These are phyloP conservation scores for Mycosarcoma mackinlayi DNA, from an alignment of 1,284 basidiomycete genomes.

Conservation along the genomic window DNA sequence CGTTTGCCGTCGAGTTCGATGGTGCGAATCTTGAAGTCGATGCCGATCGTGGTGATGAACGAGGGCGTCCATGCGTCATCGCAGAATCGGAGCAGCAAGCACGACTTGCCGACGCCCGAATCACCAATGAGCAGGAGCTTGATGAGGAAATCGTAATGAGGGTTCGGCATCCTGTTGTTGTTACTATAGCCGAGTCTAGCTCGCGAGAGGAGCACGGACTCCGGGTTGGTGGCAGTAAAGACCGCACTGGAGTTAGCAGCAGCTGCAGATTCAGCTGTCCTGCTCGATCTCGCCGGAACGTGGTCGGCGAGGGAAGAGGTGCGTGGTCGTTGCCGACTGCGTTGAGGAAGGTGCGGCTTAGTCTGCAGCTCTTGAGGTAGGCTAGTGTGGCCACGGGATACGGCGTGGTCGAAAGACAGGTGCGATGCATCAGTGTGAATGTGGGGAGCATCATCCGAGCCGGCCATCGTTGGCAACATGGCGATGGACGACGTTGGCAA, in stretches of 20 bases:
- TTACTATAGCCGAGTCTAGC: slow-evolving; percentile 8
- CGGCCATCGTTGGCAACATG: no score
- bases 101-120: slow-evolving; percentile 87
- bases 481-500: no score
- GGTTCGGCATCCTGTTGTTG: slow-evolving; percentile 59
- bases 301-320: slow-evolving; percentile 14
- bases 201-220: background rate
- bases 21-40: slow-evolving; percentile 78
- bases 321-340: slow-evolving; percentile 29
- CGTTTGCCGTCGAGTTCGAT: slow-evolving; percentile 96
- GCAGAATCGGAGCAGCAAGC: slow-evolving; percentile 96
- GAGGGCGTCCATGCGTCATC: slow-evolving; percentile 99
- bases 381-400: slow-evolving; percentile 2
- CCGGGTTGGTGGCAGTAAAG: background rate
- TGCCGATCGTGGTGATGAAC: slow-evolving; percentile 98
- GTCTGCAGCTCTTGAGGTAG: background rate
- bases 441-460: no score
- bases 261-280: slow-evolving; percentile 2
- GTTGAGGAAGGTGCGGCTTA: slow-evolving; percentile 31
- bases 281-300: background rate
- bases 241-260: background rate
- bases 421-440: background rate
- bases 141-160: slow-evolving; percentile 65
- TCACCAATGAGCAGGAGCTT: slow-evolving; percentile 64
- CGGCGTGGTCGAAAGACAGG: background rate